Evolutionary conservation across 2,329 filamentous ascomycete species (phyloP).

Genomic region (Aspergillus ruber): DNA sequence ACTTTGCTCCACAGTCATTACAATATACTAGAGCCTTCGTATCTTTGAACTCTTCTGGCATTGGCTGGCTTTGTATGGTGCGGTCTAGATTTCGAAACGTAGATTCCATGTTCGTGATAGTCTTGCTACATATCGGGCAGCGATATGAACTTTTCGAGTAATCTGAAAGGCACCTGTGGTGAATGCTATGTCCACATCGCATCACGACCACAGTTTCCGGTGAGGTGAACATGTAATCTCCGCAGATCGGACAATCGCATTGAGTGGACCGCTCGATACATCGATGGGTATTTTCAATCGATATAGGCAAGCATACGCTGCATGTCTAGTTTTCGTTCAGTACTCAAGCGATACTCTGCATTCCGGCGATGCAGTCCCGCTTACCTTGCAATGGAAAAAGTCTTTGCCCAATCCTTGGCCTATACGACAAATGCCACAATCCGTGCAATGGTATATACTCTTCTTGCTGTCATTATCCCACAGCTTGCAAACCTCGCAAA

Average conservation of each 20-base stretch:
- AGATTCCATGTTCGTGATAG: constrained; percentile 93
- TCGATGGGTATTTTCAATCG: constrained; percentile 75
- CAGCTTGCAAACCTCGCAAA: constrained; percentile 88
- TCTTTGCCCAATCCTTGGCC: constrained; percentile 91
- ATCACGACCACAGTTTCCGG: constrained; percentile 85
- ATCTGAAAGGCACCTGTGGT: constrained; percentile 79
- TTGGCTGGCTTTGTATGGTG: constrained; percentile 80
- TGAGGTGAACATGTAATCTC: constrained; percentile 93
- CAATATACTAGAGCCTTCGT: constrained; percentile 80
- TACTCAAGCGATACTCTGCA: neutral
- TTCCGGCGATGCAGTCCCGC: constrained; percentile 5
- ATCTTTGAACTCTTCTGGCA: constrained; percentile 76
- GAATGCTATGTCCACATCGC: constrained; percentile 92
- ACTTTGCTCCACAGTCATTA: constrained; percentile 89
- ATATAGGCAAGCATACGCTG: constrained; percentile 88
- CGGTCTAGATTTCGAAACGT: constrained; percentile 88
- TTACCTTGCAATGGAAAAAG: constrained; percentile 95
- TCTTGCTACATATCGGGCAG: constrained; percentile 94
- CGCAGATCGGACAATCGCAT: constrained; percentile 93
- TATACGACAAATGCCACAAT: constrained; percentile 91
- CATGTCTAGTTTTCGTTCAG: constrained; percentile 57
- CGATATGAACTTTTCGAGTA: constrained; percentile 89
- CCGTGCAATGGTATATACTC: constrained; percentile 90
- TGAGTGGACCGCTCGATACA: constrained; percentile 93
- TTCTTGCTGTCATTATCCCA: constrained; percentile 93